phyloP scores from a whole-genome alignment of 225 moss, liverwort and hornwort species.

The Antitrichia curtipendula region DNA sequence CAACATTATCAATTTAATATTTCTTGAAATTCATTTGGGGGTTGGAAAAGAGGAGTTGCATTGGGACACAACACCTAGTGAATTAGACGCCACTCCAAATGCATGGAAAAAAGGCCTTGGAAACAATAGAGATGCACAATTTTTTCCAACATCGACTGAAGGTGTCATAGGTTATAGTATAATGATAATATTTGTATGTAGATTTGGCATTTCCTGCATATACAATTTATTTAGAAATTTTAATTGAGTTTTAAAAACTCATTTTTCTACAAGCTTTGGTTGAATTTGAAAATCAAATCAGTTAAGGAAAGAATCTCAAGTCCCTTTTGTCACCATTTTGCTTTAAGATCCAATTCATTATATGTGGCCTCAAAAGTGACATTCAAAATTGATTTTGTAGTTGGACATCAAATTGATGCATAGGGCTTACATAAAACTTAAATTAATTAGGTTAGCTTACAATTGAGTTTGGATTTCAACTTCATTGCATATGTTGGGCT shows the following conservation, averaged over 20 bases:
- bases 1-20: neutral
- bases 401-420: neutral
- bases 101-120: fast-evolving
- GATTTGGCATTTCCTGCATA: fast-evolving
- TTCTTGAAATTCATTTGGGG: neutral
- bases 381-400: neutral
- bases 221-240: neutral
- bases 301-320: fast-evolving
- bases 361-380: neutral
- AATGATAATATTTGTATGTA: neutral
- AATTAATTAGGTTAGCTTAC: neutral
- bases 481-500: neutral
- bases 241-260: neutral
- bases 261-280: neutral
- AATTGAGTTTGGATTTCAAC: neutral
- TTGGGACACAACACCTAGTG: fast-evolving
- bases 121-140: neutral
- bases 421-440: fast-evolving
- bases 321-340: fast-evolving
- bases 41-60: neutral
- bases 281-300: neutral
- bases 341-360: neutral
- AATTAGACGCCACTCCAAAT: fast-evolving
- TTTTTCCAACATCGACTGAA: fast-evolving
- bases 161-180: neutral